Percentiles rank a stretch among this genome's conserved stretches.
These are phyloP conservation scores for Phytopythium boreale DNA, from an alignment of 352 stramenopile genomes.

Conservation along the genomic window DNA sequence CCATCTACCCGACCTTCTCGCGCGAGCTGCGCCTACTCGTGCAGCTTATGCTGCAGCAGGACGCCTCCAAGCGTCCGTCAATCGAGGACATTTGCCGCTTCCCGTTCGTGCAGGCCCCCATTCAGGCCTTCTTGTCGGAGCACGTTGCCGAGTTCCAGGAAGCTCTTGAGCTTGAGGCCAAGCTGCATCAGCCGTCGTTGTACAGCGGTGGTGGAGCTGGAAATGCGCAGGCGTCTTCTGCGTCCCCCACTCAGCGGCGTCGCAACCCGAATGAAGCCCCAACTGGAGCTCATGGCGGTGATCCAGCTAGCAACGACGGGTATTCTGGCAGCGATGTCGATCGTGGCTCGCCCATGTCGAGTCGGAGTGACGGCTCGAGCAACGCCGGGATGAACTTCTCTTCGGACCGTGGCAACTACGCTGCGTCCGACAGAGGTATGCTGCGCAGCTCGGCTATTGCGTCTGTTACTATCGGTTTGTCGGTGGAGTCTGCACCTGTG, in stretches of 20 bases:
- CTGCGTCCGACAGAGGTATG: conserved; percentile 18
- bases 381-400: conserved; percentile 33
- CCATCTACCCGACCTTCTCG: conserved; percentile 73
- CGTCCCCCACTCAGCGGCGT: conserved; percentile 36
- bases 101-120: conserved; percentile 79
- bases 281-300: conserved; percentile 1
- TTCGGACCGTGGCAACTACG: conserved; percentile 15
- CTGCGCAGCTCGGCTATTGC: conserved; percentile 61
- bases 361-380: conserved; percentile 37
- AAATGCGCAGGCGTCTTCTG: conserved; percentile 32
- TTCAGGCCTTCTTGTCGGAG: conserved; percentile 82
- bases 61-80: conserved; percentile 79
- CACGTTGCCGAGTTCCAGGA: conserved; percentile 87
- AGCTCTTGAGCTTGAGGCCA: conserved; percentile 82
- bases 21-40: conserved; percentile 80
- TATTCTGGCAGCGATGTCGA: conserved; percentile 27
- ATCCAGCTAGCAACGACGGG: conserved; percentile 23
- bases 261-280: conserved; percentile 43
- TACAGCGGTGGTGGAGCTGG: conserved; percentile 38
- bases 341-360: conserved; percentile 37
- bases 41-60: conserved; percentile 87
- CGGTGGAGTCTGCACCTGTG: conserved; percentile 32
- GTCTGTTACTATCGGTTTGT: conserved; percentile 45
- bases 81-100: conserved; percentile 90
- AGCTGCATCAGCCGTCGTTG: conserved; percentile 77